Evolutionary conservation across 805 yeast genomes (phyloP).

Genomic region (Teunomyces kruisii): DNA sequence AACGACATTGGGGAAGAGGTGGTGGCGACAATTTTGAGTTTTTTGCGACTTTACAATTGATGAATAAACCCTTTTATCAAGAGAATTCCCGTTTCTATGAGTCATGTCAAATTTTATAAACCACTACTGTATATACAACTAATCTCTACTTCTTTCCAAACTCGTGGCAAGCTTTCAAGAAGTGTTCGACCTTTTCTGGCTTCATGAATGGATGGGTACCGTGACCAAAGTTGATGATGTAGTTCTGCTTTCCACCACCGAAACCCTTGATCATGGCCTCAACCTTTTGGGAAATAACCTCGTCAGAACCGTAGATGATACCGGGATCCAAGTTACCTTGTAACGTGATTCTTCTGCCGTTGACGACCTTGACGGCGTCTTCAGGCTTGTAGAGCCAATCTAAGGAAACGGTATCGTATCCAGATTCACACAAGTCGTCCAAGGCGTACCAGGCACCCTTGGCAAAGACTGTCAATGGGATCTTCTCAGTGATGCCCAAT

Average conservation of each 20-base stretch:
- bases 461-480: constrained; percentile 89
- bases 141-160: constrained; percentile 52
- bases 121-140: neutral
- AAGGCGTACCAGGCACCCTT: constrained; percentile 98
- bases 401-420: constrained; percentile 84
- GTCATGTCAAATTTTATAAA: neutral
- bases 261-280: constrained; percentile 87
- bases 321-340: constrained; percentile 98
- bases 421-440: constrained; percentile 75
- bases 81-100: neutral
- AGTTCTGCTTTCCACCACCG: constrained; percentile 90
- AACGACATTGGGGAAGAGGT: constrained; percentile 7
- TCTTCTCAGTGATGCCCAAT: constrained; percentile 64
- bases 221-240: constrained; percentile 94
- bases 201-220: constrained; percentile 98
- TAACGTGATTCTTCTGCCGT: constrained; percentile 71
- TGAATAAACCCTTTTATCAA: neutral
- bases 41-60: neutral
- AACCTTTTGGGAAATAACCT: constrained; percentile 74
- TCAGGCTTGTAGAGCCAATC: constrained; percentile 90
- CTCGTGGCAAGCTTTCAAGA: constrained; percentile 84
- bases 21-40: neutral
- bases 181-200: constrained; percentile 83
- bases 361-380: constrained; percentile 73
- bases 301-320: constrained; percentile 85